Conservation (phyloP, 1,284 basidiomycete species). For the Austropuccinia psidii region DNA sequence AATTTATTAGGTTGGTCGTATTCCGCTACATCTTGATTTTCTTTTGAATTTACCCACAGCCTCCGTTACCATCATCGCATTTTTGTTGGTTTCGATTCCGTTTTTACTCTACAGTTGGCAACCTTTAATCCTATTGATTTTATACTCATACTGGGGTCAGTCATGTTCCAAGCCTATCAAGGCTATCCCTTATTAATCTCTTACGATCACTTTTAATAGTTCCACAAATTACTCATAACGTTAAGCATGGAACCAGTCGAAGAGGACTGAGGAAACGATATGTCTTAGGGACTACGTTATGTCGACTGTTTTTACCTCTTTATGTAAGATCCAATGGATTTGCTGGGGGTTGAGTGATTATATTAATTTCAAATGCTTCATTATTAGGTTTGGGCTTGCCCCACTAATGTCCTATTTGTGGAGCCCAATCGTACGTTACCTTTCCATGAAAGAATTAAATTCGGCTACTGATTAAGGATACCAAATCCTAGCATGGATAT, state of each 20-base stretch:
- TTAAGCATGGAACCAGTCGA: conserved; percentile 41
- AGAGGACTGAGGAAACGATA: conserved; percentile 42
- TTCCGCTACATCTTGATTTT: conserved; percentile 4
- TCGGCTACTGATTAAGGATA: background rate
- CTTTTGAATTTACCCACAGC: background rate
- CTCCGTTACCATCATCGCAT: conserved; percentile 1
- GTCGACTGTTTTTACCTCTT: conserved; percentile 44
- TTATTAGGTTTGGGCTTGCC: conserved; percentile 42
- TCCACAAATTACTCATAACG: conserved; percentile 46
- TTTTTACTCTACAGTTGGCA: conserved; percentile 41
- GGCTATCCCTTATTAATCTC: background rate
- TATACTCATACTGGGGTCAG: conserved; percentile 45
- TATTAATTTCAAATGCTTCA: background rate
- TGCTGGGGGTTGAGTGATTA: background rate
- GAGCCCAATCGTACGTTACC: conserved; percentile 43
- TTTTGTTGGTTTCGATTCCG: conserved; percentile 22
- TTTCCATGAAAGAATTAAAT: background rate
- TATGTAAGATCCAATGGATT: conserved; percentile 36
- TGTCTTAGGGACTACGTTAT: conserved; percentile 44
- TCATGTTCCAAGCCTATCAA: background rate
- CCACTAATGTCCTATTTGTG: conserved; percentile 43
- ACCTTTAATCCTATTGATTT: conserved; percentile 37
- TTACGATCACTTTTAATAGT: conserved; percentile 38
- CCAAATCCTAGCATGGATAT: conserved; percentile 42
- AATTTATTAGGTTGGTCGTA: background rate